Percentiles rank a stretch among this genome's conserved stretches.
Evolutionary conservation across 148 eudicot species (phyloP).

Genomic region (Vaccinium vitisidaea): DNA sequence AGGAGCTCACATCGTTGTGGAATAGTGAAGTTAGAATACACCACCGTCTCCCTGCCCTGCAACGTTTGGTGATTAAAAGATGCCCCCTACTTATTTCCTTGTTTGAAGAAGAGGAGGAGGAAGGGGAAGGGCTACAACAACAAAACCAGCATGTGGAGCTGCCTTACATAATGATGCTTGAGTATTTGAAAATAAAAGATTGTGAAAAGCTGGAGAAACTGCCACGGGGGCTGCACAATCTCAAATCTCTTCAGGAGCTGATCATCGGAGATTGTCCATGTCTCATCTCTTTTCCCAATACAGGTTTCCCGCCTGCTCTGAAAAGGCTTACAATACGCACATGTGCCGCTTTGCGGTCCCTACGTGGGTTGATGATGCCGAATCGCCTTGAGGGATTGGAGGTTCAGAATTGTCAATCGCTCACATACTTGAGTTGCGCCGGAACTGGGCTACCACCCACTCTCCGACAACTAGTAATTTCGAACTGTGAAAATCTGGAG

Average conservation of each 20-base stretch:
- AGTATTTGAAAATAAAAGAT: background rate
- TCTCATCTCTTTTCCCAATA: background rate
- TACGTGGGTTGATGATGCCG: background rate
- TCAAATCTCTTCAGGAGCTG: background rate
- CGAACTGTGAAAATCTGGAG: background rate
- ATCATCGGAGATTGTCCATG: background rate
- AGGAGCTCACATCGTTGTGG: background rate
- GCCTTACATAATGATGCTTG: background rate
- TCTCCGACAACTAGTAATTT: background rate
- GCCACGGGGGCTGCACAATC: background rate
- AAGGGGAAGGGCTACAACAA: background rate
- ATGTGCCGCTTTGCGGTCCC: background rate
- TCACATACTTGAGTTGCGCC: background rate
- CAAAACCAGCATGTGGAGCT: background rate
- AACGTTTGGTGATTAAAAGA: background rate
- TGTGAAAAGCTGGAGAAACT: conserved; percentile 4
- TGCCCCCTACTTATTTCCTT: background rate
- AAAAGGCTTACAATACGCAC: background rate
- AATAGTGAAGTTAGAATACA: background rate
- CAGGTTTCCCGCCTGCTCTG: background rate
- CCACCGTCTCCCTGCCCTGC: background rate
- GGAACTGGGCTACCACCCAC: background rate
- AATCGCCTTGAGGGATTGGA: background rate
- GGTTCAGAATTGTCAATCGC: background rate
- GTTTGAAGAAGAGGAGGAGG: background rate